These are phyloP conservation scores for Naganishia onofrii DNA, from an alignment of 768 basidiomycete species.

Conservation along the genomic window DNA sequence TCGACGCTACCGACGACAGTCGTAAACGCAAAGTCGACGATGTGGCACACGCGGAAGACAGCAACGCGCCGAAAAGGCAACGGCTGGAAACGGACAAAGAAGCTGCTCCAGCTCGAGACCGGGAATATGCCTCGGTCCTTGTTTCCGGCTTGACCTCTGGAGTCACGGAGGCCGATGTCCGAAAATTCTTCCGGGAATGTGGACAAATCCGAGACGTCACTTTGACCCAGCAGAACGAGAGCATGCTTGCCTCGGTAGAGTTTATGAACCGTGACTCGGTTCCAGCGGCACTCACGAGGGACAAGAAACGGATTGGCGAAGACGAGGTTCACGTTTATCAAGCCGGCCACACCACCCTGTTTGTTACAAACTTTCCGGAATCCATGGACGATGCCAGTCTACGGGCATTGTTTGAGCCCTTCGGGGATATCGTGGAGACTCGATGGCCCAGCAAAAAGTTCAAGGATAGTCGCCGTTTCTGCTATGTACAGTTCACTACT, in stretches of 20 bases:
- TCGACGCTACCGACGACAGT: slow-evolving; percentile 10
- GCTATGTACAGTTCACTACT: slow-evolving; percentile 85
- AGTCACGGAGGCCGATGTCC: slow-evolving; percentile 56
- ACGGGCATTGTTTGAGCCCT: slow-evolving; percentile 76
- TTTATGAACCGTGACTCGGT: slow-evolving; percentile 74
- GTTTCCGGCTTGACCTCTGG: slow-evolving; percentile 67
- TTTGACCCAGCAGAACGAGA: slow-evolving; percentile 62
- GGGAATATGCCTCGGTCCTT: slow-evolving; percentile 90
- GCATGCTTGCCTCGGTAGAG: slow-evolving; percentile 80
- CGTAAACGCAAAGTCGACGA: slow-evolving; percentile 60
- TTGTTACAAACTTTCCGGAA: slow-evolving; percentile 93
- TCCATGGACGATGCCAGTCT: slow-evolving; percentile 72
- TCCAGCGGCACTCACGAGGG: slow-evolving; percentile 83
- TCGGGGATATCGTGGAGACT: slow-evolving; percentile 85
- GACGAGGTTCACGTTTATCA: slow-evolving; percentile 80
- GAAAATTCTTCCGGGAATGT: slow-evolving; percentile 61
- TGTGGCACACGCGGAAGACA: neutral
- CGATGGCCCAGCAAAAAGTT: slow-evolving; percentile 99
- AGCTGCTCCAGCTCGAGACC: slow-evolving; percentile 64
- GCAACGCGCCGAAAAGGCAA: slow-evolving; percentile 12
- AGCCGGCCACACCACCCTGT: slow-evolving; percentile 90
- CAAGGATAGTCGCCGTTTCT: slow-evolving; percentile 84
- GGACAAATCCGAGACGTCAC: slow-evolving; percentile 82
- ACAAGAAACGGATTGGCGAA: slow-evolving; percentile 79
- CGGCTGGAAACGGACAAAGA: slow-evolving; percentile 31